These are phyloP conservation scores for Citeromyces hawaiiensis DNA, from an alignment of 1,139 yeast species.

Conservation along the genomic window DNA sequence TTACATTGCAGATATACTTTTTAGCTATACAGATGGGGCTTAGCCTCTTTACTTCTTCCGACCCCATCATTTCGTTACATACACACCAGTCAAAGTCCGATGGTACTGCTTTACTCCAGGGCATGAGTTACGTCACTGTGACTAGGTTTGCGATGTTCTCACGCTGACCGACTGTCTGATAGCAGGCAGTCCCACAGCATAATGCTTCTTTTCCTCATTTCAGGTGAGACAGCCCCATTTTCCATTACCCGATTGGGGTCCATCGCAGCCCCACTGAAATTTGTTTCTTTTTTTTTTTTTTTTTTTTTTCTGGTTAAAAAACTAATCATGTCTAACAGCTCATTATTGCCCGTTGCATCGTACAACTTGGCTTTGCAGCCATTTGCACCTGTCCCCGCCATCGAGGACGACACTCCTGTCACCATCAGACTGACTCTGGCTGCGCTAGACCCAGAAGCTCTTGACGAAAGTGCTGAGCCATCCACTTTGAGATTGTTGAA, in stretches of 20 bases:
- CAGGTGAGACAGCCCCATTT: background rate
- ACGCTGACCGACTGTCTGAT: no score
- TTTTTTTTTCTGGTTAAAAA: background rate
- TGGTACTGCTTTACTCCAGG: no score
- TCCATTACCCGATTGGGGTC: background rate
- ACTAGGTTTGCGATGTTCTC: no score
- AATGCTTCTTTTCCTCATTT: no score
- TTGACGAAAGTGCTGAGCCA: constrained; percentile 72
- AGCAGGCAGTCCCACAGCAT: no score
- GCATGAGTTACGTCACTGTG: no score
- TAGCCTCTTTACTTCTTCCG: no score
- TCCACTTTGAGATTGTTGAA: constrained; percentile 83
- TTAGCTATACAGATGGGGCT: no score
- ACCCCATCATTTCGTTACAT: no score
- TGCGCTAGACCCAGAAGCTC: constrained; percentile 80
- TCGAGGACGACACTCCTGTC: constrained; percentile 75
- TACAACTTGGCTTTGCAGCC: constrained; percentile 79
- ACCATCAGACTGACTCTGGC: constrained; percentile 90
- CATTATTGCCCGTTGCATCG: constrained; percentile 69
- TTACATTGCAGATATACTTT: no score
- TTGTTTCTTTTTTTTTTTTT: constrained; percentile 1
- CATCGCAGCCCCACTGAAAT: background rate
- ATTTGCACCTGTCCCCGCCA: constrained; percentile 76
- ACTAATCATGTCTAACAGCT: constrained; percentile 33
- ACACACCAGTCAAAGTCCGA: no score